phyloP scores from a whole-genome alignment of 106 monocot genomes.

The Dactylorhiza incarnata region DNA sequence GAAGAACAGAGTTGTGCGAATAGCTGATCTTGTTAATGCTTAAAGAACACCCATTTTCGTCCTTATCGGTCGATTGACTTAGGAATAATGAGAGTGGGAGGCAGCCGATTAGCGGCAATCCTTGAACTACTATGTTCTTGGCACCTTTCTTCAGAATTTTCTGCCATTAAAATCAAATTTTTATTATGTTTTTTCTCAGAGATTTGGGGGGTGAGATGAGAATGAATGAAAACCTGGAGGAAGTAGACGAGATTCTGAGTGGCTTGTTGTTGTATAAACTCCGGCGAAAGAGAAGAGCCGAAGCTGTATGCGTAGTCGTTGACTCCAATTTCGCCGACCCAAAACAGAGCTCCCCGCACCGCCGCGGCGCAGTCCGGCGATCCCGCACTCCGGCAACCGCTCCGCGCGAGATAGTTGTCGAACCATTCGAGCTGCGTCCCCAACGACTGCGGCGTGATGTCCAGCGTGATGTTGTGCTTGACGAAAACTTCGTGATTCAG shows the following conservation, averaged over 20 bases:
- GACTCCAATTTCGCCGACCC: constrained; percentile 91
- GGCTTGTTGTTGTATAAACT: constrained; percentile 26
- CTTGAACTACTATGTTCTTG: constrained; percentile 76
- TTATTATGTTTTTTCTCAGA: neutral
- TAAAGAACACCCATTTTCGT: constrained; percentile 49
- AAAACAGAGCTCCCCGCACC: constrained; percentile 53
- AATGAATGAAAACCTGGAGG: constrained; percentile 32
- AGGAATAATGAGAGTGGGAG: constrained; percentile 57
- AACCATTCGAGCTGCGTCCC: constrained; percentile 66
- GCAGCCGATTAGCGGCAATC: constrained; percentile 69
- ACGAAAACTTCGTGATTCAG: no score
- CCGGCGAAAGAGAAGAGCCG: constrained; percentile 26
- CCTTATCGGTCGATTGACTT: constrained; percentile 36
- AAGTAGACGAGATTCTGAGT: constrained; percentile 39
- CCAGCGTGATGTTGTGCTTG: constrained; percentile 34
- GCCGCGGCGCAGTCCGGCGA: constrained; percentile 11
- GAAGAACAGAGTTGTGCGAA: constrained; percentile 50
- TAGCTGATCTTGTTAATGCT: constrained; percentile 39
- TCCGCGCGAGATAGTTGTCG: constrained; percentile 18
- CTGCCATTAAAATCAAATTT: constrained; percentile 24
- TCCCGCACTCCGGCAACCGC: constrained; percentile 8
- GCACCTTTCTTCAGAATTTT: constrained; percentile 55
- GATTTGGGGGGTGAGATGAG: neutral
- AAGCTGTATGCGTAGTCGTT: constrained; percentile 78
- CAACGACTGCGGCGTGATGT: constrained; percentile 61